Evolutionary conservation across 2,329 filamentous ascomycete species (phyloP).

Genomic region (Aspergillus pseudoterreus): DNA sequence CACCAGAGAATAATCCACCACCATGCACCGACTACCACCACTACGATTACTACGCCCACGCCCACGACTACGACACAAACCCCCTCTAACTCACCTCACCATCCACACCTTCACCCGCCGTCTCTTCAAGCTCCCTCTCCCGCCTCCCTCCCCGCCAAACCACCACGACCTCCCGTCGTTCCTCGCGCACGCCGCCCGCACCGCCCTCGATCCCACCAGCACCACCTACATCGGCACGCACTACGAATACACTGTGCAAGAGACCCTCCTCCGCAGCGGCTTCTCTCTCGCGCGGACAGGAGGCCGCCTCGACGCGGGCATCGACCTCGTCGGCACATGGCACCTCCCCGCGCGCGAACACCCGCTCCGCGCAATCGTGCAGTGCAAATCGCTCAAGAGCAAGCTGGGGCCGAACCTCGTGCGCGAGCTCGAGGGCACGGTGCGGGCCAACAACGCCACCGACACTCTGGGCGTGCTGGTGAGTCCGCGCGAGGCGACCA

Average conservation of each 20-base stretch:
- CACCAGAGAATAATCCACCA: too few species aligned
- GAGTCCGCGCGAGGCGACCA: conserved; percentile 66
- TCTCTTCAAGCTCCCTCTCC: conserved; percentile 33
- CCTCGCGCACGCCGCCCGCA: conserved; percentile 38
- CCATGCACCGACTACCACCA: too few species aligned
- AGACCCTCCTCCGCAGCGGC: conserved; percentile 36
- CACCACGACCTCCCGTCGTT: conserved; percentile 39
- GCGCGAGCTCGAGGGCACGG: conserved; percentile 59
- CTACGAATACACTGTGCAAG: conserved; percentile 46
- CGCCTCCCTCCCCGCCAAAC: conserved; percentile 30
- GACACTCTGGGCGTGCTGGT: conserved; percentile 69
- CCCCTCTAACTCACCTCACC: background rate
- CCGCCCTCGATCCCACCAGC: conserved; percentile 31
- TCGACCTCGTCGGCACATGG: conserved; percentile 47
- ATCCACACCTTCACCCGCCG: conserved; percentile 28
- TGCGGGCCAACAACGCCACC: conserved; percentile 61
- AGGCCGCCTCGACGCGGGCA: conserved; percentile 44
- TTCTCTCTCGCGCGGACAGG: conserved; percentile 42
- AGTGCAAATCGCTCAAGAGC: conserved; percentile 44
- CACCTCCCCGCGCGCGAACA: conserved; percentile 32
- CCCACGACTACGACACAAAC: background rate
- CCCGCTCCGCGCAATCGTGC: conserved; percentile 41
- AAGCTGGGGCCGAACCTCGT: conserved; percentile 44
- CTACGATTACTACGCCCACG: too few species aligned
- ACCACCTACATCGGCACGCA: conserved; percentile 44